Conservation (phyloP, 1,284 basidiomycete genomes). For the Gymnopus androsaceus region DNA sequence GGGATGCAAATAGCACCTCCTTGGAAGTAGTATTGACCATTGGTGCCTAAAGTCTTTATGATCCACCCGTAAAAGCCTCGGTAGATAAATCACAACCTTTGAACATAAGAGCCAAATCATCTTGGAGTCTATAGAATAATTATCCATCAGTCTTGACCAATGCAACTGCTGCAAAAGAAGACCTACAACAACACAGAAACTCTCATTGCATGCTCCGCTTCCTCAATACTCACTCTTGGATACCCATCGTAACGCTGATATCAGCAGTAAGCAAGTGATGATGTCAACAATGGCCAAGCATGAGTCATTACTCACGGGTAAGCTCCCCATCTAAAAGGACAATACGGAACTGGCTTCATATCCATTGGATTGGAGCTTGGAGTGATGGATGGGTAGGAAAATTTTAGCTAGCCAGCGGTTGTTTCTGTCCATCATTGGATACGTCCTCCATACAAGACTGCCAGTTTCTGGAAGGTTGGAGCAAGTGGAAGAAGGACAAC, state of each 20-base stretch:
- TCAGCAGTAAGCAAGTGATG: conserved; percentile 3
- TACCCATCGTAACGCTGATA: conserved; percentile 69
- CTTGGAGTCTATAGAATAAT: conserved; percentile 60
- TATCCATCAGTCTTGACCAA: no score
- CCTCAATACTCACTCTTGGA: conserved; percentile 44
- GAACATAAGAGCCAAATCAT: conserved; percentile 78
- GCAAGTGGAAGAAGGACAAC: no score
- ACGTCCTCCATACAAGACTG: no score
- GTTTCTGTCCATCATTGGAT: no score
- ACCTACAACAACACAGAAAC: conserved; percentile 59
- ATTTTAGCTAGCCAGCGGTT: no score
- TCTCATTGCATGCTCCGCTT: conserved; percentile 59
- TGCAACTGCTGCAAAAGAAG: no score
- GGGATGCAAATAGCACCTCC: conserved; percentile 70
- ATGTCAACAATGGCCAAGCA: background rate
- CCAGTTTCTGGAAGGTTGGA: no score
- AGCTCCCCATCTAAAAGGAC: conserved; percentile 63
- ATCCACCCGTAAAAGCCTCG: conserved; percentile 7
- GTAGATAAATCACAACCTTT: conserved; percentile 51
- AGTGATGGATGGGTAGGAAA: conserved; percentile 54
- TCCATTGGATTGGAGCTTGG: conserved; percentile 41
- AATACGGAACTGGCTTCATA: conserved; percentile 59
- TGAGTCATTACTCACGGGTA: conserved; percentile 52
- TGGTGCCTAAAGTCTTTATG: conserved; percentile 42
- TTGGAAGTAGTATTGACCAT: conserved; percentile 74